Conservation (phyloP, 164 flowering plant genomes). For the Piper longum region DNA sequence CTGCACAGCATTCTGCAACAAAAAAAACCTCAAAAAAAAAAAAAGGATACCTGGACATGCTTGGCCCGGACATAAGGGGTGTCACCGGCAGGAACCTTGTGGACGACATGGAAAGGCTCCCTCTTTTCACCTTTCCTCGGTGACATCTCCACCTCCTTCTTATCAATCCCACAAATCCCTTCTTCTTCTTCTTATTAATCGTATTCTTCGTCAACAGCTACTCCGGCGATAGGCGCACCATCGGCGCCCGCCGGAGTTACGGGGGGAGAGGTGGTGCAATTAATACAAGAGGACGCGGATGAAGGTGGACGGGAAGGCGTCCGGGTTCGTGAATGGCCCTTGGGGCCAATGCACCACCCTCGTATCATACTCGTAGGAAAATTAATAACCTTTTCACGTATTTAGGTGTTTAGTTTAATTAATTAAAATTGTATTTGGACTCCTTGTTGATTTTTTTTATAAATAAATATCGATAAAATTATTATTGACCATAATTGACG, state of each 20-base stretch:
- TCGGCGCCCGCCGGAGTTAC: background rate
- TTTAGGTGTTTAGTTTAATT: too few species aligned
- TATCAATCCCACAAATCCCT: background rate
- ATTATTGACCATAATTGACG: too few species aligned
- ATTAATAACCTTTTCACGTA: too few species aligned
- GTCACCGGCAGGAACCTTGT: constrained; percentile 76
- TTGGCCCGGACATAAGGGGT: constrained; percentile 78
- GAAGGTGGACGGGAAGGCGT: constrained; percentile 5
- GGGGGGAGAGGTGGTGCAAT: background rate
- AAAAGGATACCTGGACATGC: constrained; percentile 51
- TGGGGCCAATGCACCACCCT: too few species aligned
- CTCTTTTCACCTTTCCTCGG: constrained; percentile 11
- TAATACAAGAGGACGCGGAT: background rate
- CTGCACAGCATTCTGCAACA: background rate
- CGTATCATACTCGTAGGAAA: too few species aligned
- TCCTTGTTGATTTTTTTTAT: too few species aligned
- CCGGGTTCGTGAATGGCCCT: background rate
- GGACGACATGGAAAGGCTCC: constrained; percentile 47
- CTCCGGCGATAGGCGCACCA: background rate
- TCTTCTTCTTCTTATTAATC: background rate
- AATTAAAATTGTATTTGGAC: too few species aligned
- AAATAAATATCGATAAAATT: too few species aligned
- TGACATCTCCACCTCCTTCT: background rate
- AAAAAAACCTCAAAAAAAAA: background rate
- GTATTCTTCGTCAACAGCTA: background rate